These are phyloP conservation scores for Fusarium xyrophilum DNA, from an alignment of 2,329 filamentous ascomycete genomes.

Conservation along the genomic window DNA sequence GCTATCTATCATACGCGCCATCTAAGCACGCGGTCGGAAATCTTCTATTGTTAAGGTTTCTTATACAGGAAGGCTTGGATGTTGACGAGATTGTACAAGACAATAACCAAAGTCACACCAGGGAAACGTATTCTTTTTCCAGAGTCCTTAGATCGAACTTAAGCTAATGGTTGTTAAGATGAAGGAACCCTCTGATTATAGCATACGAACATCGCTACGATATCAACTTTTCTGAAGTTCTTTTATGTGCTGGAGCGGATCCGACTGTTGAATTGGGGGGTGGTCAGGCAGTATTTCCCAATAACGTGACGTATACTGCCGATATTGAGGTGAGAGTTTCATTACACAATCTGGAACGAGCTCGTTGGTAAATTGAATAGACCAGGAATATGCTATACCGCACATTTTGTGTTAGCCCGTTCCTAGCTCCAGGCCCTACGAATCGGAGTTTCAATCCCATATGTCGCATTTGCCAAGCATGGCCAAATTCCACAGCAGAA, in stretches of 20 bases:
- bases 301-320: fast-evolving
- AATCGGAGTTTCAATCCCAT: too few relatives aligned
- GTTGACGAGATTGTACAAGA: not conserved
- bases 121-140: fast-evolving
- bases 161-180: fast-evolving
- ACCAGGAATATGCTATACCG: fast-evolving
- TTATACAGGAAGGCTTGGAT: fast-evolving
- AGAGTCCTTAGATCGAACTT: fast-evolving
- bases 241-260: not conserved
- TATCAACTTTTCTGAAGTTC: fast-evolving
- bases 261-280: fast-evolving
- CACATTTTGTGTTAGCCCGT: fast-evolving
- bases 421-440: fast-evolving
- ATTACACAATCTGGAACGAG: fast-evolving
- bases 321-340: fast-evolving
- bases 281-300: too few relatives aligned
- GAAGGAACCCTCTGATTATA: fast-evolving
- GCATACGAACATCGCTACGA: fast-evolving
- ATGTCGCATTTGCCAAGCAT: fast-evolving
- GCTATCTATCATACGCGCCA: fast-evolving
- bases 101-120: too few relatives aligned
- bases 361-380: fast-evolving
- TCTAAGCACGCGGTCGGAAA: not conserved
- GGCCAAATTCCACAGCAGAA: fast-evolving
- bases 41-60: not conserved